Evolutionary conservation across 495 filamentous ascomycete species (phyloP).

Genomic region (Xylaria cubensis): DNA sequence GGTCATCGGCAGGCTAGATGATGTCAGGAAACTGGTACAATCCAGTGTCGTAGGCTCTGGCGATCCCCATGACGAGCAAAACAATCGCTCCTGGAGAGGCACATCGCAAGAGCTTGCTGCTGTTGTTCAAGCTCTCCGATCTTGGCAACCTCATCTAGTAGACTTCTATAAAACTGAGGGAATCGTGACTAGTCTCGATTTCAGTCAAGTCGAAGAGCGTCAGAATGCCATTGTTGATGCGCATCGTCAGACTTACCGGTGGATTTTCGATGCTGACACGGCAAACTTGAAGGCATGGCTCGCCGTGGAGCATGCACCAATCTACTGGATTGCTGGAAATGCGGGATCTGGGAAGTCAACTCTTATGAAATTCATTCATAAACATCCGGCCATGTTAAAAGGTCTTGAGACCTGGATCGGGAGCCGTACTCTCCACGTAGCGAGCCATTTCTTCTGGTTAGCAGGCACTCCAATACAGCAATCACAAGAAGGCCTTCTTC

Average conservation of each 20-base stretch:
- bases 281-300: constrained; percentile 1
- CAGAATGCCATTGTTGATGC: background rate
- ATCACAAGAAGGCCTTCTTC: constrained; percentile 32
- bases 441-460: constrained; percentile 36
- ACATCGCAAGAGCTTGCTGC: background rate
- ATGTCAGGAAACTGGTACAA: background rate
- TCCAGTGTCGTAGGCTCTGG: background rate
- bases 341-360: constrained; percentile 44
- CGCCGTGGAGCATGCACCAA: background rate
- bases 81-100: background rate
- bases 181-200: constrained; percentile 1
- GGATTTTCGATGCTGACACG: background rate
- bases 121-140: background rate
- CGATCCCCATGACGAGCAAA: background rate
- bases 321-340: constrained; percentile 45
- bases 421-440: constrained; percentile 12
- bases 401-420: background rate
- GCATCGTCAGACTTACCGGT: background rate
- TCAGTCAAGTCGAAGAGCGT: background rate
- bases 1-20: background rate
- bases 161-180: background rate
- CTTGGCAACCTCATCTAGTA: background rate
- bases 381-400: constrained; percentile 14
- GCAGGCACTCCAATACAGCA: constrained; percentile 31
- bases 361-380: constrained; percentile 39